Conservation (phyloP, 768 basidiomycete genomes). For the Exidia glandulosa region DNA sequence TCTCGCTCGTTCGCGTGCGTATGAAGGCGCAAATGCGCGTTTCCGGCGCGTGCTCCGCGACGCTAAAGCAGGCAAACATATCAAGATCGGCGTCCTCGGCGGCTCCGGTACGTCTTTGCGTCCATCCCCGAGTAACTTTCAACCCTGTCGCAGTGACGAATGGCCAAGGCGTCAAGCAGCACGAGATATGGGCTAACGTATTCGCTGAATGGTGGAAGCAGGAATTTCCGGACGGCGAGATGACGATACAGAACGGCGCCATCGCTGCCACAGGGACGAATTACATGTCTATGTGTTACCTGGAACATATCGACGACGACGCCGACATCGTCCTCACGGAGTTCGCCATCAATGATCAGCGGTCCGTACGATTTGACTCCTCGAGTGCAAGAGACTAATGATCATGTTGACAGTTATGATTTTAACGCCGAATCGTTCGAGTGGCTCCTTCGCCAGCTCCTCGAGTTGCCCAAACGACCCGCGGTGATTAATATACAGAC, state of each 20-base stretch:
- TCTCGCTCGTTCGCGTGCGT: constrained; percentile 5
- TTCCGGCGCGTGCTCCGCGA: constrained; percentile 6
- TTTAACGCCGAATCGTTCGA: constrained; percentile 4
- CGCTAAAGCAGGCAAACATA: constrained; percentile 4
- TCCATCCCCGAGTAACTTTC: background rate
- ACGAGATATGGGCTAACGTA: background rate
- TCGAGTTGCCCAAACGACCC: constrained; percentile 5
- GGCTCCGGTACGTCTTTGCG: background rate
- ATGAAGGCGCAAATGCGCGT: constrained; percentile 8
- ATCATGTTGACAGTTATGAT: background rate
- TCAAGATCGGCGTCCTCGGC: background rate
- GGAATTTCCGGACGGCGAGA: background rate
- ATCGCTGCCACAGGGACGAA: constrained; percentile 5
- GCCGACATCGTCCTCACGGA: constrained; percentile 7
- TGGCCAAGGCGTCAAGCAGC: background rate
- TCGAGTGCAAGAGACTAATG: background rate
- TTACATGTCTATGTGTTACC: constrained; percentile 7
- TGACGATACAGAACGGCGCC: constrained; percentile 2
- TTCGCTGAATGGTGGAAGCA: background rate
- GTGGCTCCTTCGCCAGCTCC: constrained; percentile 5
- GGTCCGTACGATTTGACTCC: too few relatives aligned
- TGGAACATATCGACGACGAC: constrained; percentile 5
- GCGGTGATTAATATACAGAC: constrained; percentile 6
- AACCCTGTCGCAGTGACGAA: background rate
- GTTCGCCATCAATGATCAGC: constrained; percentile 6